Base-by-base conservation (phyloP, 345 rosid genomes). In the Brassica juncea region DNA sequence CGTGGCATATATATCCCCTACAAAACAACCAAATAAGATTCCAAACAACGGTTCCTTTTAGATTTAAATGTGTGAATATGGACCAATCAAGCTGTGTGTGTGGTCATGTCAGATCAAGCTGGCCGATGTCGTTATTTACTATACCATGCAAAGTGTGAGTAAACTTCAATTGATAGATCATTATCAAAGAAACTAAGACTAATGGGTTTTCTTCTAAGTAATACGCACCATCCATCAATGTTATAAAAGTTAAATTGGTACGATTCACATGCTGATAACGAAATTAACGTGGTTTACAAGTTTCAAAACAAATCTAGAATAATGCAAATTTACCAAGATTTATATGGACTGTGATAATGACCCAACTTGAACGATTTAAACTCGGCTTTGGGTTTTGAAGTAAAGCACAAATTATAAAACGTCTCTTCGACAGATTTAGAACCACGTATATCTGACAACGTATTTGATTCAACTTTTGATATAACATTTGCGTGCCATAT, bases 301-400 rank as follows among this genome's bases (percentile, higher is more conserved):
- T 60, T 59, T 47, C 68, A 42, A 72, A 31, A 49, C 34, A 42
- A 73, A 25, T 66, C 57, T 57, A 28, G 8, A n/a, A 31, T 55
- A 73, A 47, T 79, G 78, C 64, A 73, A 44, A 47, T 73, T 59
- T 79, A 79, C 78, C 73, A 67, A 73, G n/a, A 79, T 79, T 78
- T 66, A 42, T 44, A 57, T 58, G 47, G 39, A 31, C 19, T 57
- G 37, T 62, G 34, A 32, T 66, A 66, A 66, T 66, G 77, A 79
- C 73, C n/a, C 42, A 55, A 66, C 49, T 44, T 44, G 61, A 66
- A 72, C 23, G 31, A 34, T 44, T 66, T 59, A 42, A 21, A 73
- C 52, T 39, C 60, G 30, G 37, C 35, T 60, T 34, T 44, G 63
- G 12, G 3, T 9, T 60, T 44, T 60, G 61, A 60, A 59, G 25